Percentiles rank a stretch among this genome's conserved stretches.
Evolutionary conservation across 345 rosid genomes (phyloP).

Genomic region (Clarkia xantiana): DNA sequence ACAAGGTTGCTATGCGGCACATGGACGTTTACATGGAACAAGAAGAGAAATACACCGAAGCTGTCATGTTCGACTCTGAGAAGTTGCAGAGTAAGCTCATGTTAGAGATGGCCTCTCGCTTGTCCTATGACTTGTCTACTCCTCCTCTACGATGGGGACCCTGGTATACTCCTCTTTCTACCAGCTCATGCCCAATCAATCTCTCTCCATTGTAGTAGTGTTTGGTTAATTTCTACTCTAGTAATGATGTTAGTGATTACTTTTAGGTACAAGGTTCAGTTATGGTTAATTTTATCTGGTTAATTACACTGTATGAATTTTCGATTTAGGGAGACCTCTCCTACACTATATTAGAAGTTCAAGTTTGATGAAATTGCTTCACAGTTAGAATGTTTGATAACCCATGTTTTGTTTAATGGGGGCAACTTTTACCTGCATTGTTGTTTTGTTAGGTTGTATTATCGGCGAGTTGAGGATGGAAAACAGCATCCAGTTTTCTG

Average conservation of each 20-base stretch:
- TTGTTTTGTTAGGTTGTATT: conserved; percentile 54
- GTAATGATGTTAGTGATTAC: background rate
- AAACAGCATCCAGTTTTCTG: conserved; percentile 78
- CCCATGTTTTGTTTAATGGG: no score
- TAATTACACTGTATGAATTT: no score
- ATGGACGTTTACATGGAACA: conserved; percentile 93
- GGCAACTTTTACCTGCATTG: no score
- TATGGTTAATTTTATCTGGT: no score
- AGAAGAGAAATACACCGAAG: conserved; percentile 88
- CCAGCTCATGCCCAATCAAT: background rate
- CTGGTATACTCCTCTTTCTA: conserved; percentile 26
- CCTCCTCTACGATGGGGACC: conserved; percentile 94
- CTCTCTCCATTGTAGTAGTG: conserved; percentile 1
- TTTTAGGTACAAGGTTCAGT: no score
- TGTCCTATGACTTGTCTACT: conserved; percentile 72
- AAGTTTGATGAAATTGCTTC: no score
- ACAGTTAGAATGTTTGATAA: no score
- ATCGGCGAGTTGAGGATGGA: conserved; percentile 84
- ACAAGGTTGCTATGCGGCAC: conserved; percentile 93
- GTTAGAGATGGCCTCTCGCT: conserved; percentile 79
- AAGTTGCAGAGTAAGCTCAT: conserved; percentile 74
- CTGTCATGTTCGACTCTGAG: conserved; percentile 63
- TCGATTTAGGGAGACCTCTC: no score
- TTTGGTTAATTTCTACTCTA: background rate
- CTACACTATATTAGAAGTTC: no score